These are phyloP conservation scores for Schizosaccharomyces cryophilus DNA, from an alignment of 805 yeast genomes.

Conservation along the genomic window DNA sequence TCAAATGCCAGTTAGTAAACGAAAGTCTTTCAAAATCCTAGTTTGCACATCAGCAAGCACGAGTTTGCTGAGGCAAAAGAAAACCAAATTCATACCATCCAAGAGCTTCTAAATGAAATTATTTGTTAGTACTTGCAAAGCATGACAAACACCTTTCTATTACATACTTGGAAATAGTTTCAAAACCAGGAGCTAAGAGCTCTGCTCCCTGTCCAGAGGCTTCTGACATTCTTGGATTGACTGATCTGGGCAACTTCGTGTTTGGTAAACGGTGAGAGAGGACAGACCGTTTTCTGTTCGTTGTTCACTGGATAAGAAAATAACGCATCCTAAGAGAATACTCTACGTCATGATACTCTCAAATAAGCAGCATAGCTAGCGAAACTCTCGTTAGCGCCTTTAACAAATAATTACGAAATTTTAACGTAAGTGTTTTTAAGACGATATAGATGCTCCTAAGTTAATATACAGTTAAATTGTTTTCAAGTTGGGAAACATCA, in stretches of 20 bases:
- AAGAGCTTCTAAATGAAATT: not conserved
- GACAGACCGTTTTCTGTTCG: not conserved
- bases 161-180: not conserved
- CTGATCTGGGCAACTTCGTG: not conserved
- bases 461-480: too few species aligned
- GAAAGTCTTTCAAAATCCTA: too few species aligned
- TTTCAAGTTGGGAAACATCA: too few species aligned
- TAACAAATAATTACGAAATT: too few species aligned
- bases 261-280: not conserved
- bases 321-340: too few species aligned
- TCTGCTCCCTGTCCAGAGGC: not conserved
- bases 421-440: too few species aligned
- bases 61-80: not conserved
- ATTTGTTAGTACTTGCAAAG: not conserved
- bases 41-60: too few species aligned
- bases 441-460: too few species aligned
- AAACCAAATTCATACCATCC: not conserved
- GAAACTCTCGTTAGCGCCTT: too few species aligned
- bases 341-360: not conserved
- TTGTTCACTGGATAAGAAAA: not conserved
- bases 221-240: not conserved
- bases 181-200: not conserved
- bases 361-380: too few species aligned
- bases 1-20: too few species aligned
- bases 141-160: not conserved